A percentile compares a stretch with the other conserved stretches of the same genome.
Evolutionary conservation across 331 rosid genomes (phyloP).

Genomic region (Malus hybrid): DNA sequence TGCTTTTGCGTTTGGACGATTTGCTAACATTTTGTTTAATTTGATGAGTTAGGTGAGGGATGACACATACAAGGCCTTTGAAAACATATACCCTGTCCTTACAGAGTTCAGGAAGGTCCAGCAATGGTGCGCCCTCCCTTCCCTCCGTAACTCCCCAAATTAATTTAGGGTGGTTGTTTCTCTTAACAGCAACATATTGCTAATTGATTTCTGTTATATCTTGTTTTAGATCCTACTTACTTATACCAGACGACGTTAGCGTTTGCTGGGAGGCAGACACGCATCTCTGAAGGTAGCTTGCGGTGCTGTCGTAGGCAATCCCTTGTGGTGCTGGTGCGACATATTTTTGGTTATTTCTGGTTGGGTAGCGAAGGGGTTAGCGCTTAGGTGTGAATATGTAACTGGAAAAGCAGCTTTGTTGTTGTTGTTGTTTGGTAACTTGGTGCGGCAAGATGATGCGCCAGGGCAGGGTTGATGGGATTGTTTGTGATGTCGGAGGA

Average conservation of each 20-base stretch:
- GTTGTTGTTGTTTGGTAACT: background rate
- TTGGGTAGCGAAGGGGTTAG: background rate
- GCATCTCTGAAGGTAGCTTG: background rate
- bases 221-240: background rate
- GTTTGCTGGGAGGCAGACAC: background rate
- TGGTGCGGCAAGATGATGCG: background rate
- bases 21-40: background rate
- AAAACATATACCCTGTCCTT: slow-evolving; percentile 81
- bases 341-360: background rate
- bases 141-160: background rate
- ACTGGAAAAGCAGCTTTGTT: background rate
- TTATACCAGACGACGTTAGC: background rate
- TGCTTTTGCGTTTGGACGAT: background rate
- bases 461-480: background rate
- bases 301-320: background rate
- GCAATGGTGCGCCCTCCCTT: slow-evolving; percentile 48
- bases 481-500: background rate
- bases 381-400: background rate
- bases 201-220: background rate
- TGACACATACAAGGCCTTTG: slow-evolving; percentile 82
- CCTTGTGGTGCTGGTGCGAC: background rate
- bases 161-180: background rate
- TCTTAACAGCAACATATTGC: background rate
- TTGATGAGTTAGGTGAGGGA: slow-evolving; percentile 58
- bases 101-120: slow-evolving; percentile 82